These are phyloP conservation scores for Candida manassasensis DNA, from an alignment of 805 yeast genomes.

Conservation along the genomic window DNA sequence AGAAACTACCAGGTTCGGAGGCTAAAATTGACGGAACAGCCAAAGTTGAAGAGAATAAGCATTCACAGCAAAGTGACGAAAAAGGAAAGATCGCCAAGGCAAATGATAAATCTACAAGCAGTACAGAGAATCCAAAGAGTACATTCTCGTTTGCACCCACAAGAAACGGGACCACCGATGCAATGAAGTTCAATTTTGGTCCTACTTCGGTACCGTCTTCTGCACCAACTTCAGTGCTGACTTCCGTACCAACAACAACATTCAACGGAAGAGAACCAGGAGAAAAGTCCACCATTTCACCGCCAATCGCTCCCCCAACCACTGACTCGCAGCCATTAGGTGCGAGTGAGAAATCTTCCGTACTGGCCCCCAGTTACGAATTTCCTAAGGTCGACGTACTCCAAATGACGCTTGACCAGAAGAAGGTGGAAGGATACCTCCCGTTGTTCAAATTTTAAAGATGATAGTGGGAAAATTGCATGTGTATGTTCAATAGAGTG, in stretches of 20 bases:
- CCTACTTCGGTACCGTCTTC: slow-evolving; percentile 1
- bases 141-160: no score
- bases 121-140: no score
- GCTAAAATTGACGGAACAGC: background rate
- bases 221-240: background rate
- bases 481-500: no score
- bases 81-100: no score
- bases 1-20: slow-evolving; percentile 15
- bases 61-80: no score
- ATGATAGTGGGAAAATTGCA: no score
- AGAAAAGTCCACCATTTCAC: slow-evolving; percentile 1
- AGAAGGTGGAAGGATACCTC: slow-evolving; percentile 24
- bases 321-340: background rate
- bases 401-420: slow-evolving; percentile 17
- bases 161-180: no score
- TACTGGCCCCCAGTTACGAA: background rate
- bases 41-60: background rate
- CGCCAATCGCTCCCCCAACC: slow-evolving; percentile 1
- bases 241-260: background rate
- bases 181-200: slow-evolving; percentile 2
- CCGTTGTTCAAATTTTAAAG: slow-evolving; percentile 21
- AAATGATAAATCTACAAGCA: no score
- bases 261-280: no score
- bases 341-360: no score
- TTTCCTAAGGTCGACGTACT: slow-evolving; percentile 23